Evolutionary conservation across 768 basidiomycete species (phyloP), one percentile per base, ranked within the genome.

Genomic region (Tephrocybe sp.): DNA sequence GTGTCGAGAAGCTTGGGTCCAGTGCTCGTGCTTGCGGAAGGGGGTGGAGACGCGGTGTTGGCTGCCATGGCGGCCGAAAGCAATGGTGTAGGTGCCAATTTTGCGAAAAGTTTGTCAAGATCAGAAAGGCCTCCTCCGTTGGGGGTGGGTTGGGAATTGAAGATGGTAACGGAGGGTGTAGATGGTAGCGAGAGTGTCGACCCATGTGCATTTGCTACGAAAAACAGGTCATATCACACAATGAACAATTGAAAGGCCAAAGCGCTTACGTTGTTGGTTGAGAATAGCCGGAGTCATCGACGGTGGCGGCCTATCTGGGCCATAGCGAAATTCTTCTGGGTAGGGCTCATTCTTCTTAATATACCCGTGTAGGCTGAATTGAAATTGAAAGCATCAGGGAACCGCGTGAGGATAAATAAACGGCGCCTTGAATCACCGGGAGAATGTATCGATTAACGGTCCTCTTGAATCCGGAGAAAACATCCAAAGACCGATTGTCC

Each of bases 401-500:
- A 34, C 40, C 26, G 42, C 26, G 30, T 19, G 32, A 41, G 20
- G 16, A 45, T 48, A 23, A 52, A 33, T 35, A 30, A 46, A 42
- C 26, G 34, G 22, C 54, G 41, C 17, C 33, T 52, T 36, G n/a
- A 55, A 52, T 50, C 39, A 54, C 48, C 52, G 52, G 41, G 49
- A 45, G 39, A 61, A 48, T 16, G 36, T 48, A 44, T 87, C 81
- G 44, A 79, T 78, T 69, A 92, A 74, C 19, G 84, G 79, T 63
- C 89, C 87, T 35, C 87, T 76, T 16, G 82, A 78, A 41, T 84
- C 83, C 6, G 81, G 80, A 7, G 82, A 75, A 60, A 83, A 81
- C 67, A 84, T 86, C 90, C 89, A 92, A 9, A 92, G 68, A 13
- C 87, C 87, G 51, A 89, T 77, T 1, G 80, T 85, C 39, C 72